phyloP scores from a whole-genome alignment of 192 early-diverging fungal species.

The Jimgerdemannia flammicorona region DNA sequence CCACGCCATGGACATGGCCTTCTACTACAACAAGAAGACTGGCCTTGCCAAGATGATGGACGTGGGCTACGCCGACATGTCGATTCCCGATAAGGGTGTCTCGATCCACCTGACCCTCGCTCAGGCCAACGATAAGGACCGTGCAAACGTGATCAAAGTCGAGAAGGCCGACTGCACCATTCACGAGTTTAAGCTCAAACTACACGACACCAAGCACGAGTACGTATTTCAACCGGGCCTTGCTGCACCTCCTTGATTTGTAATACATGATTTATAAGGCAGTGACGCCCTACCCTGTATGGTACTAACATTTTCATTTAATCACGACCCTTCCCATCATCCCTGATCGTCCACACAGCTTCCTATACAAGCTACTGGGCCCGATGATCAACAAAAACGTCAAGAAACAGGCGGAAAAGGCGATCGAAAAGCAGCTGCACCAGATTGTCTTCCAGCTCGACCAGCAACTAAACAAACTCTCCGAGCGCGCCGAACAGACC shows the following conservation, averaged over 20 bases:
- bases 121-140: conserved; percentile 3
- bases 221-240: conserved; percentile 17
- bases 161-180: conserved; percentile 29
- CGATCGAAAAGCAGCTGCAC: conserved; percentile 2
- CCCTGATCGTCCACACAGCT: background rate
- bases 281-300: background rate
- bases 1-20: conserved; percentile 52
- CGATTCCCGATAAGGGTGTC: conserved; percentile 36
- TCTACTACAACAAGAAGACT: conserved; percentile 49
- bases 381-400: conserved; percentile 26
- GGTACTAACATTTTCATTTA: background rate
- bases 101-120: conserved; percentile 14
- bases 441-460: conserved; percentile 8
- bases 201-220: conserved; percentile 46
- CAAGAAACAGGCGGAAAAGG: conserved; percentile 16
- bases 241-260: background rate
- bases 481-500: conserved; percentile 1
- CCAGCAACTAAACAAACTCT: background rate
- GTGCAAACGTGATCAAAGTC: conserved; percentile 23
- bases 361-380: conserved; percentile 30
- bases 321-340: background rate
- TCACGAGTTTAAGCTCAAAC: conserved; percentile 29
- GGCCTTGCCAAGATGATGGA: conserved; percentile 47
- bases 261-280: background rate
- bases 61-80: conserved; percentile 43